Conservation (phyloP, 2,329 filamentous ascomycete species). For the Phialocephala sp. region DNA sequence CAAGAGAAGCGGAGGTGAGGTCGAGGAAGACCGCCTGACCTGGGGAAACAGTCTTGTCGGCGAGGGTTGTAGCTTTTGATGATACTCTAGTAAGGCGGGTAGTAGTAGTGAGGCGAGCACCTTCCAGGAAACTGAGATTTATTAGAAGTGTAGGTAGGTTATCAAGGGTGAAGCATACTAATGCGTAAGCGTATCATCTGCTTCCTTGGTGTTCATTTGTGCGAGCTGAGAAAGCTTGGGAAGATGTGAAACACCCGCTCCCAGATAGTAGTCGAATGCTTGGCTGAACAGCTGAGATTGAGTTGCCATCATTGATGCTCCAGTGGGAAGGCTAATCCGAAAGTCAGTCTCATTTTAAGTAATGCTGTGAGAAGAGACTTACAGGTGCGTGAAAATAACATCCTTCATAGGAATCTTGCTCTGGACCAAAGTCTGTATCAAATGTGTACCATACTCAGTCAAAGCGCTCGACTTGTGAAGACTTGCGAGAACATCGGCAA, state of each 20-base stretch:
- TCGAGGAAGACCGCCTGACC: conserved; percentile 69
- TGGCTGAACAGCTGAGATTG: conserved; percentile 76
- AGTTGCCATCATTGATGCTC: conserved; percentile 70
- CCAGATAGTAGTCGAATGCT: conserved; percentile 75
- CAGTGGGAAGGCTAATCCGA: conserved; percentile 56
- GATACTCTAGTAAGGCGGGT: conserved; percentile 52
- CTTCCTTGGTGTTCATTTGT: conserved; percentile 57
- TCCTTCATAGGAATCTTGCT: conserved; percentile 66
- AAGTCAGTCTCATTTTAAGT: not conserved
- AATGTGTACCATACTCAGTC: conserved; percentile 66
- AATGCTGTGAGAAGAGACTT: conserved; percentile 15
- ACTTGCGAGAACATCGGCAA: conserved; percentile 56
- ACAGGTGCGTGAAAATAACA: conserved; percentile 55
- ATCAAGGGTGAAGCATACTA: conserved; percentile 45
- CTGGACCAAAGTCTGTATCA: conserved; percentile 70
- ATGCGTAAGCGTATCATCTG: conserved; percentile 67
- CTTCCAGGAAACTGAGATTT: conserved; percentile 65
- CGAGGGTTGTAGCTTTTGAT: conserved; percentile 47
- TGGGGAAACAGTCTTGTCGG: conserved; percentile 49
- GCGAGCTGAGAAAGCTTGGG: conserved; percentile 67
- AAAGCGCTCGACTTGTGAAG: conserved; percentile 57
- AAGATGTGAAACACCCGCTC: conserved; percentile 60
- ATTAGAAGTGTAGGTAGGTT: conserved; percentile 13
- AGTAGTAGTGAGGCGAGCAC: conserved; percentile 70
- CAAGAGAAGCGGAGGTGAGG: conserved; percentile 61